Percentiles rank a stretch among this genome's conserved stretches.
phyloP scores from a whole-genome alignment of 805 yeast species.

The Clavispora fructus region DNA sequence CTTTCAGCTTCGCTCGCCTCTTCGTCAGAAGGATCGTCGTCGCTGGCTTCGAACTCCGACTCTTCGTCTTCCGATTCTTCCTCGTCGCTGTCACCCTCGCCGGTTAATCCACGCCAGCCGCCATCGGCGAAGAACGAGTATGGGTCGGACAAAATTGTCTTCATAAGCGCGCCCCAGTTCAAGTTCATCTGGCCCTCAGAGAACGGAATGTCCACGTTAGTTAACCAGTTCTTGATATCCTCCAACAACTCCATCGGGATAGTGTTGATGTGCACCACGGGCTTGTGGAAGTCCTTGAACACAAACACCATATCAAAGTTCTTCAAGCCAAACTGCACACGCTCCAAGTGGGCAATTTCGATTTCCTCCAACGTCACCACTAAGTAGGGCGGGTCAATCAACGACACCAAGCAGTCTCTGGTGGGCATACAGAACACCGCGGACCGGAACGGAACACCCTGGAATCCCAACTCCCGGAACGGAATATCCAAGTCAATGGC shows the following conservation, averaged over 20 bases:
- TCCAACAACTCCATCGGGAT: slow-evolving; percentile 91
- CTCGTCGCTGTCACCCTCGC: slow-evolving; percentile 72
- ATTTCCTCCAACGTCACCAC: slow-evolving; percentile 89
- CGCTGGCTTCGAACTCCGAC: slow-evolving; percentile 61
- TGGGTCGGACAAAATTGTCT: slow-evolving; percentile 86
- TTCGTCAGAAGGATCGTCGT: slow-evolving; percentile 58
- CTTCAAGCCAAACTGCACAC: slow-evolving; percentile 95
- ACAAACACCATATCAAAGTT: slow-evolving; percentile 97
- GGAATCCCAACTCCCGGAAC: slow-evolving; percentile 92
- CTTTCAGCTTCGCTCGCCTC: slow-evolving; percentile 51
- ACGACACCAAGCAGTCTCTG: slow-evolving; percentile 90
- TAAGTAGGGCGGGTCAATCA: slow-evolving; percentile 90
- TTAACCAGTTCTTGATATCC: slow-evolving; percentile 91
- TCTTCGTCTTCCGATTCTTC: slow-evolving; percentile 65
- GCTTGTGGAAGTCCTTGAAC: slow-evolving; percentile 80
- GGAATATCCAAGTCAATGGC: slow-evolving; percentile 86
- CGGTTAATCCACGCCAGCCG: slow-evolving; percentile 93
- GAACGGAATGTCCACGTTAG: slow-evolving; percentile 94
- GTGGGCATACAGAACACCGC: slow-evolving; percentile 95
- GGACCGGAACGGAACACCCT: slow-evolving; percentile 94
- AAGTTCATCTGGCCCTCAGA: slow-evolving; percentile 93
- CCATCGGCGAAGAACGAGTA: slow-evolving; percentile 90
- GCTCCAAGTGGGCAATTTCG: slow-evolving; percentile 91
- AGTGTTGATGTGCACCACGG: slow-evolving; percentile 90
- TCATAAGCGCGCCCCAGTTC: slow-evolving; percentile 95